Base-by-base conservation (phyloP, 2,329 filamentous ascomycete species). In the Botryotinia calthae region DNA sequence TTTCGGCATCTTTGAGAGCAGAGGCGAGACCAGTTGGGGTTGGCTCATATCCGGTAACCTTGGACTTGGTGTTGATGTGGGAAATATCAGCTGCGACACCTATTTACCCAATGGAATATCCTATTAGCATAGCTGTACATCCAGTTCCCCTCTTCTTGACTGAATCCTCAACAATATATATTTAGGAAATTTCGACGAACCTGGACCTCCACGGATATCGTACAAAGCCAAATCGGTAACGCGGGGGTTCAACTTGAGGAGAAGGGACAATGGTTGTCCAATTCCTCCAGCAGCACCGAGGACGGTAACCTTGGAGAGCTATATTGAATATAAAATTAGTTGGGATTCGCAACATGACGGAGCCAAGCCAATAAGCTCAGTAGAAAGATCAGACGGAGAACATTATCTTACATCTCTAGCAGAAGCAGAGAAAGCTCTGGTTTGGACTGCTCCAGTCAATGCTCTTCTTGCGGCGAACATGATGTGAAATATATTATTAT, bases 231-330 rank as follows among this genome's bases (percentile, higher is more conserved):
- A 93, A 87, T 98, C 93, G 81, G 95, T 92, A 81, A 99, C 88
- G 81, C 94, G 90, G 77, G 94, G 92, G 82, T 88, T 93, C 78
- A 92, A 90, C 90, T 99, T 99, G 83, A 98, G 89, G 80, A 99
- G 92, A 78, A 99, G 93, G 77, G 96, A 99, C 81, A 99, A 89
- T 79, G 96, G 96, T 95, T 98, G 82, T 65, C 96, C 96, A 87
- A 99, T 99, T 85, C 96, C 96, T 87, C 96, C 96, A 82, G 92
- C 92, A 79, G 96, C 96, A 88, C 96, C 96, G 84, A 98, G 93
- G 79, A 99, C 94, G 82, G 95, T 90, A 81, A 99, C 96, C 90
- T 98, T 98, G 86, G 95, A 97, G 82, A 94, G 90, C 96, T 99
- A 78, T 62, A 28, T 76, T 31, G 62, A 51, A 72, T n/a, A 72